Evolutionary conservation across 306 rosid genomes (phyloP).

Genomic region (Aeschynomene evenia): DNA sequence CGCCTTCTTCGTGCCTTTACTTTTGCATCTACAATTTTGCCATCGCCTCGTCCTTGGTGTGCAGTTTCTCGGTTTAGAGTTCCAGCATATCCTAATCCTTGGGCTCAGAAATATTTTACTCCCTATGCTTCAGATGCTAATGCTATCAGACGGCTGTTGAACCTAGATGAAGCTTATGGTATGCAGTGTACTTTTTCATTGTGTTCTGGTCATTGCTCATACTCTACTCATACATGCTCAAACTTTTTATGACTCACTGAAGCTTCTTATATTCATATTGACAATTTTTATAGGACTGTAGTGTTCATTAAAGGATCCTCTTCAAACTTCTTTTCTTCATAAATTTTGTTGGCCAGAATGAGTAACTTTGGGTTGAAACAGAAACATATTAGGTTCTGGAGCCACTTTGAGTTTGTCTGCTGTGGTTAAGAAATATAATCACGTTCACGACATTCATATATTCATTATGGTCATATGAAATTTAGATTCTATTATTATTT

Average conservation of each 20-base stretch:
- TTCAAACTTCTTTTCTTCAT: background rate
- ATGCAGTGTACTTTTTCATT: constrained; percentile 32
- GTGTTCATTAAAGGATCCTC: background rate
- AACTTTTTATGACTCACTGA: background rate
- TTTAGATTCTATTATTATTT: constrained; percentile 5
- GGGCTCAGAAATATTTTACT: constrained; percentile 87
- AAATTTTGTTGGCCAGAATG: background rate
- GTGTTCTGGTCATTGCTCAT: constrained; percentile 9
- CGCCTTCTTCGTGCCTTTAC: constrained; percentile 86
- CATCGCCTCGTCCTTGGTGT: constrained; percentile 97
- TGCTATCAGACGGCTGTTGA: constrained; percentile 62
- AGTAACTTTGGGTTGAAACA: constrained; percentile 13
- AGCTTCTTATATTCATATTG: background rate
- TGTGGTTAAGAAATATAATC: constrained; percentile 9
- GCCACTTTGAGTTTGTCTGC: background rate
- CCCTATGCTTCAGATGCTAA: constrained; percentile 73
- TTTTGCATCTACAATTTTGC: constrained; percentile 81
- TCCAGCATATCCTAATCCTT: constrained; percentile 70
- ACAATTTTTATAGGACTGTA: background rate
- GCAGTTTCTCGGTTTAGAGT: constrained; percentile 62
- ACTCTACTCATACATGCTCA: background rate
- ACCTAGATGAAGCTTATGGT: constrained; percentile 74
- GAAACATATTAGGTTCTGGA: constrained; percentile 18
- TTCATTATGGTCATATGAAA: constrained; percentile 10
- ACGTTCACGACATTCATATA: no score